Percentiles rank a stretch among this genome's conserved stretches.
These are phyloP conservation scores for Rhodomyrtus psidioides DNA, from an alignment of 441 rosid genomes.

Conservation along the genomic window DNA sequence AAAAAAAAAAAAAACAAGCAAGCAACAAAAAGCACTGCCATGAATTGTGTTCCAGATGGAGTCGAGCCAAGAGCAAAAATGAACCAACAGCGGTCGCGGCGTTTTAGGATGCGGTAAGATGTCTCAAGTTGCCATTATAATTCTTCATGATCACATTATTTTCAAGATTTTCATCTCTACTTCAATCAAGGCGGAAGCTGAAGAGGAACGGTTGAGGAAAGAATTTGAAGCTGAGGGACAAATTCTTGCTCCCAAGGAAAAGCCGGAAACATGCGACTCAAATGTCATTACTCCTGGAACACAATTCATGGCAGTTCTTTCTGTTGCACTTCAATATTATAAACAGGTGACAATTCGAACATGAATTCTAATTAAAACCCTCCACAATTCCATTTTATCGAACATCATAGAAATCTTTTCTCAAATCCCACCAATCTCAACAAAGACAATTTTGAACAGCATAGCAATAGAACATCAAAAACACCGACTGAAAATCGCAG, in stretches of 20 bases:
- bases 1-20: too few species aligned
- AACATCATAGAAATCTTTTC: neutral
- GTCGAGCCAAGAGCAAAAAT: constrained; percentile 99
- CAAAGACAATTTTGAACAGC: neutral
- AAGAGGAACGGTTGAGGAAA: constrained; percentile 77
- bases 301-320: constrained; percentile 80
- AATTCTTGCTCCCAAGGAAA: constrained; percentile 50
- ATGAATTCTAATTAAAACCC: neutral
- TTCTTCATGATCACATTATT: neutral
- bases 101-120: constrained; percentile 81
- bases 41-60: too few species aligned
- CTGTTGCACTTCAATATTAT: constrained; percentile 83
- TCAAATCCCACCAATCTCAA: neutral
- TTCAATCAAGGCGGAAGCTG: constrained; percentile 54
- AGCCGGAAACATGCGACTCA: constrained; percentile 77
- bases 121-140: neutral
- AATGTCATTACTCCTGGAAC: constrained; percentile 99
- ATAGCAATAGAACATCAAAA: neutral
- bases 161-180: neutral
- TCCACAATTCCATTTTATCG: neutral
- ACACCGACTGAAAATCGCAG: too few species aligned
- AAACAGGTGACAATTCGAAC: constrained; percentile 33
- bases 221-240: constrained; percentile 70
- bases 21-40: too few species aligned
- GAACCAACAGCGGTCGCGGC: constrained; percentile 96